A percentile compares a stretch with the other conserved stretches of the same genome.
phyloP scores from a whole-genome alignment of 768 basidiomycete species.

The Amanita muscaria region DNA sequence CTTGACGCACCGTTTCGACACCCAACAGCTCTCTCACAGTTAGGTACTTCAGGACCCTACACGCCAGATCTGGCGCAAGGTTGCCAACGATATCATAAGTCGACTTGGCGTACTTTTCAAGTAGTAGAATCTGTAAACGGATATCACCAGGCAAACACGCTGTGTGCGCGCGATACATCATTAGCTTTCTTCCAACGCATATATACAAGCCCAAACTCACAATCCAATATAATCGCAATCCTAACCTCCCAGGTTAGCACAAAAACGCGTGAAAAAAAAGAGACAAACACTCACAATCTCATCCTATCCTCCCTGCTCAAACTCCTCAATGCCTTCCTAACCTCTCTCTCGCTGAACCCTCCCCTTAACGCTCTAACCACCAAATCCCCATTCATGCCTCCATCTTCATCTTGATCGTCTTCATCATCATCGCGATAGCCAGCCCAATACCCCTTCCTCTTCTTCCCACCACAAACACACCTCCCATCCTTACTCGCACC shows the following conservation, averaged over 20 bases:
- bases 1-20: conserved; percentile 39
- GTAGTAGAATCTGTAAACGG: conserved; percentile 69
- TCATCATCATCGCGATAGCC: conserved; percentile 51
- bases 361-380: conserved; percentile 40
- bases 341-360: conserved; percentile 60
- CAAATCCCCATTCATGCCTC: conserved; percentile 28
- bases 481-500: conserved; percentile 20
- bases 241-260: conserved; percentile 19
- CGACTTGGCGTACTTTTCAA: conserved; percentile 77
- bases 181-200: not conserved
- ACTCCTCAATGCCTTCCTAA: conserved; percentile 53
- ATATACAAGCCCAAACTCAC: conserved; percentile 21
- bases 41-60: conserved; percentile 49
- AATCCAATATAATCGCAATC: conserved; percentile 56
- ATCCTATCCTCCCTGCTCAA: conserved; percentile 61
- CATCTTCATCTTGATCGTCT: conserved; percentile 34
- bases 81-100: conserved; percentile 77
- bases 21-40: conserved; percentile 54
- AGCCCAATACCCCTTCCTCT: conserved; percentile 62
- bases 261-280: conserved; percentile 2
- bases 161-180: conserved; percentile 22
- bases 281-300: conserved; percentile 49
- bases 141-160: conserved; percentile 83
- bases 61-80: conserved; percentile 55
- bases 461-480: conserved; percentile 54